Evolutionary conservation across 2,329 filamentous ascomycete species (phyloP), one percentile per base, ranked within the genome.

Genomic region (Phialophora macrospora): DNA sequence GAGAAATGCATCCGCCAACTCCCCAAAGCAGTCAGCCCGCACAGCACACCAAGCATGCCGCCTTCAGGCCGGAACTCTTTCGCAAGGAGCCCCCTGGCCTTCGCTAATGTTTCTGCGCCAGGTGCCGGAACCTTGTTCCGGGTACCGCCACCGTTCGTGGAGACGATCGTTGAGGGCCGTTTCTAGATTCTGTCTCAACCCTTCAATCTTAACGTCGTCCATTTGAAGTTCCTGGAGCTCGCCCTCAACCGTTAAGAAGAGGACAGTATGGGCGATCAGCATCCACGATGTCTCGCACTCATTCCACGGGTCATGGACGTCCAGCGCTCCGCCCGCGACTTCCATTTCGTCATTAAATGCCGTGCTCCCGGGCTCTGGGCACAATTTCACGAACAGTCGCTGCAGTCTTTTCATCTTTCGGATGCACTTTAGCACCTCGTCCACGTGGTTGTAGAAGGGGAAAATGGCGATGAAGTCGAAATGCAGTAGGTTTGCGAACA

Each of bases 401-500:
- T 84, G 79, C 2, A 90, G 71, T 11, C 76, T 80, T 0, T 82
- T 82, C 67, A 88, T 80, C 64, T 80, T 71, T 1, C 77, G 74
- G 1, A 86, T 74, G 1, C 85, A 77, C 52, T 77, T 78, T 46
- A 80, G 68, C 3, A 81, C 74, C 1, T 76, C 65, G 46, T 82
- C 77, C 57, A 90, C 81, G 73, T 91, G 88, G 5, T 83, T 82
- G 55, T 83, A 81, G 41, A 88, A 85, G 0, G 90, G 89, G 70
- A 91, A 92, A 7, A 90, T 84, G 44, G 86, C 87, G 2, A 88
- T 82, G 73, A 90, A 91, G 62, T 78, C 77, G 66, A 85, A 81
- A 0, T 78, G 79, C 2, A 71, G 73, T 22, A 80, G 68, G 8
- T 68, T 69, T 4, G 79, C 80, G 55, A 90, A 76, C 22, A 88